Evolutionary conservation across 192 early-diverging fungal species (phyloP).

Genomic region (Coemansia sp.): DNA sequence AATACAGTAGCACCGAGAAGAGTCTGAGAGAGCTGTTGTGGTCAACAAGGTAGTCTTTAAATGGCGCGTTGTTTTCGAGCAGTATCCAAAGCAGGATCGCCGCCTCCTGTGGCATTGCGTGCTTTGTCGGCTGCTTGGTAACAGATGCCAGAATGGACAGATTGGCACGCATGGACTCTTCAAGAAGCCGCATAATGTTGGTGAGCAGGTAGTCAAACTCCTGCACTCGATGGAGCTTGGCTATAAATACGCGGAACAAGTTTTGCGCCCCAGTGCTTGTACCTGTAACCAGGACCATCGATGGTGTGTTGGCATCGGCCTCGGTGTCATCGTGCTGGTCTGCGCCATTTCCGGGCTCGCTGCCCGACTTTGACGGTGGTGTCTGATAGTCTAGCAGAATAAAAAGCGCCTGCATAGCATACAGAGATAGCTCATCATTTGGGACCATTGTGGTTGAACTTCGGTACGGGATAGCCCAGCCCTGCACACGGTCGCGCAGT

Average conservation of each 20-base stretch:
- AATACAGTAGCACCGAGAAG: conserved; percentile 43
- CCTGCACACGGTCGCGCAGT: conserved; percentile 75
- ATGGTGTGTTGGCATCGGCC: conserved; percentile 25
- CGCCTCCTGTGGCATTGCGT: conserved; percentile 58
- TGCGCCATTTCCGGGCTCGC: background rate
- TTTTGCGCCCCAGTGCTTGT: conserved; percentile 56
- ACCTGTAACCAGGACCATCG: conserved; percentile 35
- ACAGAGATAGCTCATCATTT: conserved; percentile 68
- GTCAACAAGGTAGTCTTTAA: conserved; percentile 45
- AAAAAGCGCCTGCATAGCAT: conserved; percentile 61
- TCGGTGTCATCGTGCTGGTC: background rate
- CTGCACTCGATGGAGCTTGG: conserved; percentile 76
- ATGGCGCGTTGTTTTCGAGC: conserved; percentile 68
- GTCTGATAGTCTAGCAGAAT: conserved; percentile 69
- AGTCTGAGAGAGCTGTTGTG: conserved; percentile 44
- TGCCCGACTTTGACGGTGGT: conserved; percentile 18
- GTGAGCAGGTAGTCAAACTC: conserved; percentile 80
- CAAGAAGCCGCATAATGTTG: conserved; percentile 78
- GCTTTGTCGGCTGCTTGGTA: conserved; percentile 29
- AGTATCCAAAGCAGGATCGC: conserved; percentile 85
- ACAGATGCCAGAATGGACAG: conserved; percentile 44
- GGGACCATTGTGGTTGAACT: conserved; percentile 74
- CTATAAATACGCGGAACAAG: conserved; percentile 72
- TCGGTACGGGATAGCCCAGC: conserved; percentile 89
- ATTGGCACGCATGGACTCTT: conserved; percentile 66